These are phyloP conservation scores for Fusarium hainanense DNA, from an alignment of 2,329 filamentous ascomycete species.

Conservation along the genomic window DNA sequence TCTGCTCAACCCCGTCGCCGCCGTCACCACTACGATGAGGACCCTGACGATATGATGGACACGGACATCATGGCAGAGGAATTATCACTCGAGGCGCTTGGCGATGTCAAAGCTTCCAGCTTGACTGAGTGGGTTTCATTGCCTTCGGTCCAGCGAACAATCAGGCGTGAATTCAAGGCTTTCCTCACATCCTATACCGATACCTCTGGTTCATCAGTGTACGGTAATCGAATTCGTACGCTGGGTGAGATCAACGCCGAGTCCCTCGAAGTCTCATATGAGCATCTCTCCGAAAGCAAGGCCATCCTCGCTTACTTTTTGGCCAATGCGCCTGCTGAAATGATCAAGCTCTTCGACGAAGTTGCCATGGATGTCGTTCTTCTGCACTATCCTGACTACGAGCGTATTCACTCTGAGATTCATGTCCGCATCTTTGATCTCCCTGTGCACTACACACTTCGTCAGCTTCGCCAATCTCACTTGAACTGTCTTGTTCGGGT, in stretches of 20 bases:
- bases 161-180: constrained; percentile 95
- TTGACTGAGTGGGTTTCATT: constrained; percentile 96
- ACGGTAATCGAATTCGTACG: constrained; percentile 91
- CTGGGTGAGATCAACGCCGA: constrained; percentile 98
- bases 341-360: constrained; percentile 95
- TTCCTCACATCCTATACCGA: constrained; percentile 98
- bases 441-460: constrained; percentile 93
- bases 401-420: constrained; percentile 96
- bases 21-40: constrained; percentile 93
- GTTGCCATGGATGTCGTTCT: constrained; percentile 97
- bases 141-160: constrained; percentile 88
- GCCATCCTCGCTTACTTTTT: constrained; percentile 96
- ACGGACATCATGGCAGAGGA: constrained; percentile 97
- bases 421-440: constrained; percentile 97
- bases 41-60: constrained; percentile 90
- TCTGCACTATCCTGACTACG: constrained; percentile 96
- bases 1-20: constrained; percentile 86
- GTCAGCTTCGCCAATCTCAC: constrained; percentile 93
- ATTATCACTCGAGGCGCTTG: constrained; percentile 87
- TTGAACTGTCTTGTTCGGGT: constrained; percentile 96
- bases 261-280: constrained; percentile 94
- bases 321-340: constrained; percentile 93
- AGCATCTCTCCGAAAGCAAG: constrained; percentile 89
- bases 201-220: constrained; percentile 88
- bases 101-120: constrained; percentile 92